Evolutionary conservation across 192 early-diverging fungal genomes (phyloP), one percentile per base, ranked within the genome.

Genomic region (Dispira simplex): DNA sequence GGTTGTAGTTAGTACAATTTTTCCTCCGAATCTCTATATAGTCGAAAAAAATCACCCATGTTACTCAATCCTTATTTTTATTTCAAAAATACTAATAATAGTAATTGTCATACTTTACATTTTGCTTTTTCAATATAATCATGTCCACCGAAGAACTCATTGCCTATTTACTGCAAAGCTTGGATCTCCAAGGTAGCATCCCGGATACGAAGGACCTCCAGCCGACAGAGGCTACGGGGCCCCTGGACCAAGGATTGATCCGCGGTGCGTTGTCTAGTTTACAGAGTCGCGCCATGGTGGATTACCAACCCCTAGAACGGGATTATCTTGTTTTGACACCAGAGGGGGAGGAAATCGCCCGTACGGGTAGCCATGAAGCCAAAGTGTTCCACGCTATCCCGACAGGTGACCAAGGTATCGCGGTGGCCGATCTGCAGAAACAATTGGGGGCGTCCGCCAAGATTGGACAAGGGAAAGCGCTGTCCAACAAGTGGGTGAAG

Each of bases 401-500:
- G 47, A 68, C 80, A 28, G 87, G 86, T 26, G 76, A 75, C 11
- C 82, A 87, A 62, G 93, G 93, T 49, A 88, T 96, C 67, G 54
- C 85, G n/a, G 83, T 91, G 49, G 78, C 86, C n/a, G 90, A 91
- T 58, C 76, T 97, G 52, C 83, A 85, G 77, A 85, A 74, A 23
- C 75, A 76, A 67, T 75, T 89, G 46, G 93, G 91, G 21, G 75
- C 84, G 11, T 63, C 81, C 44, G 90, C 89, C 68, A 90, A 85
- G 70, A 87, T 97, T 70, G 97, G 95, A 32, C 91, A 93, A 74
- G 92, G 92, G 57, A 87, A 87, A 70, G 93, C 93, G 23, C 87
- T 99, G 75, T 91, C 92, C 73, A 92, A 95, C 81, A 98, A 95
- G 78, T 99, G 97, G 97, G 85, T 99, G 74, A 84, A 83, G 62